phyloP scores from a whole-genome alignment of 345 rosid species.

The Syzygium aromaticum region DNA sequence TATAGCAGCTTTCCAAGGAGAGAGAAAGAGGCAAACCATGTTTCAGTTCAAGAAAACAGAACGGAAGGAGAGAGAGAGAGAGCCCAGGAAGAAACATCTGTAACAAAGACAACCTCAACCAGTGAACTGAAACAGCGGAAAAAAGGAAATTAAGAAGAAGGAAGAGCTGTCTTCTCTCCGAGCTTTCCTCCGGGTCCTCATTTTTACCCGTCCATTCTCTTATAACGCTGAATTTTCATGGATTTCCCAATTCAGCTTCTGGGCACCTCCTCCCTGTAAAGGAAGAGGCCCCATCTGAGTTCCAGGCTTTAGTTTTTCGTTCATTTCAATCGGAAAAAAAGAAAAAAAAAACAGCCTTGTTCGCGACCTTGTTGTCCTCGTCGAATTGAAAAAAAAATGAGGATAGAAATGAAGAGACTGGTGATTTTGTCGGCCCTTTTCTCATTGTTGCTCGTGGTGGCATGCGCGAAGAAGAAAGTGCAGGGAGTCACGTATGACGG shows the following conservation, averaged over 20 bases:
- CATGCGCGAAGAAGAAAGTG: neutral
- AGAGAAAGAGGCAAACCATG: neutral
- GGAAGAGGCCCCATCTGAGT: constrained; percentile 13
- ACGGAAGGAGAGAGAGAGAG: neutral
- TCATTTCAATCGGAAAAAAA: neutral
- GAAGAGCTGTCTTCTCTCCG: neutral
- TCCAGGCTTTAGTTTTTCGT: neutral
- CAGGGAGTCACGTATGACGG: constrained; percentile 35
- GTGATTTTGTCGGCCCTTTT: constrained; percentile 6
- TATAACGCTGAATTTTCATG: neutral
- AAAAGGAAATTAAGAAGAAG: neutral
- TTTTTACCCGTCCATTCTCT: constrained; percentile 4
- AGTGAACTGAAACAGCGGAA: neutral
- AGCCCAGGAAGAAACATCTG: neutral
- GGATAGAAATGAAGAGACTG: neutral
- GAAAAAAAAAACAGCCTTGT: neutral
- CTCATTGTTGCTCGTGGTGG: constrained; percentile 5
- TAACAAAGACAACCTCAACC: neutral
- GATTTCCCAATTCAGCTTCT: neutral
- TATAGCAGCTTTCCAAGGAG: neutral
- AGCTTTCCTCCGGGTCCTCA: constrained; percentile 4
- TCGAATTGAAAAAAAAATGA: neutral
- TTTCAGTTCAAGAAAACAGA: neutral
- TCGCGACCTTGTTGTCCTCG: neutral
- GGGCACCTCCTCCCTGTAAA: constrained; percentile 9